Evolutionary conservation across 2,329 filamentous ascomycete genomes (phyloP).

Genomic region (Purpureocillium lavendulum): DNA sequence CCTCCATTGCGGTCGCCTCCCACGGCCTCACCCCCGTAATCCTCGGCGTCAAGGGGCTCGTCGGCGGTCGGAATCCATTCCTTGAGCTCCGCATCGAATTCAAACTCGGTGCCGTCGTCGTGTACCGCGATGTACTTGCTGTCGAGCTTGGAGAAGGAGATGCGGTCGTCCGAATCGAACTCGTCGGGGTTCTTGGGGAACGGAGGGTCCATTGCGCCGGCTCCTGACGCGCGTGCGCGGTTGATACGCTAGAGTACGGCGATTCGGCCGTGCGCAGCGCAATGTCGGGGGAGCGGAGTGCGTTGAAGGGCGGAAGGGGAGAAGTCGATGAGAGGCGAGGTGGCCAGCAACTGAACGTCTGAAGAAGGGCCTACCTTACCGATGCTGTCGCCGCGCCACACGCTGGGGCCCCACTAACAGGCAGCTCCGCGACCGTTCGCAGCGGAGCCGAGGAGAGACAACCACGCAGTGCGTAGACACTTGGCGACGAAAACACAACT

Average conservation of each 20-base stretch:
- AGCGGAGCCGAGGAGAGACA: no score
- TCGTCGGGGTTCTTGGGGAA: conserved; percentile 55
- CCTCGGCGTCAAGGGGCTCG: conserved; percentile 29
- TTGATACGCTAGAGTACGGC: no score
- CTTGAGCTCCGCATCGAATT: conserved; percentile 63
- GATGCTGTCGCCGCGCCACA: neutral
- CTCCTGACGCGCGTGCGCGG: neutral
- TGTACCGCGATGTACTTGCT: conserved; percentile 77
- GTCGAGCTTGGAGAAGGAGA: conserved; percentile 79
- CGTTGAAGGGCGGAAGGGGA: no score
- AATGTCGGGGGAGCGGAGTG: no score
- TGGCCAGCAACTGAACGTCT: no score
- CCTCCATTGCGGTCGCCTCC: conserved; percentile 13
- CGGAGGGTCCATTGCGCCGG: conserved; percentile 20
- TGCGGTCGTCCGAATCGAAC: conserved; percentile 71
- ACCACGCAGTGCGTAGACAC: no score
- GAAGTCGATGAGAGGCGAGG: no score
- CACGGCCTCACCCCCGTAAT: conserved; percentile 20
- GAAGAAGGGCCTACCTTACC: no score
- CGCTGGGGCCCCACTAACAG: neutral
- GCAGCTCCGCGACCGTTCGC: no score
- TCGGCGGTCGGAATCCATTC: conserved; percentile 66
- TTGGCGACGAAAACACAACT: no score
- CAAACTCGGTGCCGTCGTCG: conserved; percentile 76
- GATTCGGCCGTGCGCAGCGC: no score